Evolutionary conservation across 2,329 filamentous ascomycete species (phyloP), one percentile per base, ranked within the genome.

Genomic region (Xylariaceae sp.): DNA sequence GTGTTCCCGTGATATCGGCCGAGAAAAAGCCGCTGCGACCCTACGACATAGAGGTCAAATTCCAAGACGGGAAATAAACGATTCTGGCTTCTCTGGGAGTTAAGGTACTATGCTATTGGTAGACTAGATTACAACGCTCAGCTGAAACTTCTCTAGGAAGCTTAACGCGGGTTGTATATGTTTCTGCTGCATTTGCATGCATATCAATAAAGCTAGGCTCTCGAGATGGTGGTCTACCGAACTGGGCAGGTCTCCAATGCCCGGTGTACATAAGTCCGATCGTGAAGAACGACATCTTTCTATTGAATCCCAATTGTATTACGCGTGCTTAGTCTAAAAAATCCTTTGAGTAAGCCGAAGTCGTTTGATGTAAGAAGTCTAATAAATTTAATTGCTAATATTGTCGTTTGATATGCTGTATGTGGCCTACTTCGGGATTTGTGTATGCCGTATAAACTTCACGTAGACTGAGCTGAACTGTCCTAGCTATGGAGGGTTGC

Each of bases 401-500:
- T 14, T 5, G 14, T 37, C 32, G 14, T 14, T 37, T 37, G 32
- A 37, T 10, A 3, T 37, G 32, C 32, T 37, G 32, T 16, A 14
- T 37, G 32, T 16, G 14, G 12, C 59, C 53, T 47, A 50, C 19
- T 52, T 44, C 43, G 20, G 23, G 20, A 53, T 19, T 48, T 23
- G 20, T 37, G 29, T 18, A 21, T 20, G 29, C 26, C 20, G 52
- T 21, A 26, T 37, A 12, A 55, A 26, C 53, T 48, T 46, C 18
- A 12, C 48, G 18, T 32, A 18, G 37, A 44, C 48, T 46, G 49
- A 37, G 19, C 20, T 49, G 20, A 18, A 43, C 14, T 19, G 23
- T 44, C 51, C 56, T 40, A 54, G 51, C 26, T 40, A 32, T 45
- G 26, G 50, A 56, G 42, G 43, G 54, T 62, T 50, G 44, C 52